phyloP scores from a whole-genome alignment of 768 basidiomycete species.

The Boletales sp. region DNA sequence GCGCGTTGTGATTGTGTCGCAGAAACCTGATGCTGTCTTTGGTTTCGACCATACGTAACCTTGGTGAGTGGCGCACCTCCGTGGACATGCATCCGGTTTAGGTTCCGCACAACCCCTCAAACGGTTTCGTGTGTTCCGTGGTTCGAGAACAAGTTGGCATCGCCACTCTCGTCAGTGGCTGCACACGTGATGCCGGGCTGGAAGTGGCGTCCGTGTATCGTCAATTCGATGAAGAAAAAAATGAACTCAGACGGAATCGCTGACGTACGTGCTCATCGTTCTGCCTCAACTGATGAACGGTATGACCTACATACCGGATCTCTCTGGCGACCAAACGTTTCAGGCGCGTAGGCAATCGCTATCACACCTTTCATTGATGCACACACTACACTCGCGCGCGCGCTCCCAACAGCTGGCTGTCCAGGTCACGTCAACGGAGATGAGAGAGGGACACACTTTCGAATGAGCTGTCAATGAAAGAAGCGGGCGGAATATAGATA shows the following conservation, averaged over 20 bases:
- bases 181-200: slow-evolving; percentile 23
- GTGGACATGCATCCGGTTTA: slow-evolving; percentile 6
- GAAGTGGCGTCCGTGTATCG: slow-evolving; percentile 17
- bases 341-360: neutral
- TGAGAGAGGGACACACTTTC: slow-evolving; percentile 11
- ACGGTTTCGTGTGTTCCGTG: slow-evolving; percentile 6
- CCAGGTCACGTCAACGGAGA: slow-evolving; percentile 17
- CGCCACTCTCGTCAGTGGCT: slow-evolving; percentile 19
- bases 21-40: neutral
- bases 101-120: neutral
- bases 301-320: neutral
- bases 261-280: neutral
- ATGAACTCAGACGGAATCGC: neutral
- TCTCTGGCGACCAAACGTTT: neutral
- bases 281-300: neutral
- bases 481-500: slow-evolving; percentile 8
- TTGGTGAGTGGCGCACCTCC: slow-evolving; percentile 17
- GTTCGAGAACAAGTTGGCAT: neutral
- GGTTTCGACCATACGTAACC: slow-evolving; percentile 19
- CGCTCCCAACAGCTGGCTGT: neutral
- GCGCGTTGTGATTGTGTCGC: slow-evolving; percentile 7
- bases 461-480: slow-evolving; percentile 14
- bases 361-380: neutral
- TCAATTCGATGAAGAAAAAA: slow-evolving; percentile 9
- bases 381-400: neutral